Percentiles rank a stretch among this genome's conserved stretches.
Conservation (phyloP, 169 alveolate genomes). For the Plasmodium knowlesi region DNA sequence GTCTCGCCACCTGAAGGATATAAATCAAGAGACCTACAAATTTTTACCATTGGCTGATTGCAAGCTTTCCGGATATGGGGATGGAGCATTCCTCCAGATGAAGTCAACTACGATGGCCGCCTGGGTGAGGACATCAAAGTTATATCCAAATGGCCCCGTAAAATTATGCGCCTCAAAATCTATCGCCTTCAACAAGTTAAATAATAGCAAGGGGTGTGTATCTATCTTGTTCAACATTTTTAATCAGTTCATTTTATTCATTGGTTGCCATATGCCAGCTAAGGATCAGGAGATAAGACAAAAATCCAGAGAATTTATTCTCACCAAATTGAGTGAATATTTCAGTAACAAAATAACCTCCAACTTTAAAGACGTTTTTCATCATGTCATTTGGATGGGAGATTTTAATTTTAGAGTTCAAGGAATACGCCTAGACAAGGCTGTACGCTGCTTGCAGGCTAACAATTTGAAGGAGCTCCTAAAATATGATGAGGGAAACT, state of each 20-base stretch:
- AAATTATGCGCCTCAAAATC: conserved; percentile 78
- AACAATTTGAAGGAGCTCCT: conserved; percentile 60
- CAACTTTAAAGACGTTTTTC: conserved; percentile 85
- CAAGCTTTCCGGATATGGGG: conserved; percentile 88
- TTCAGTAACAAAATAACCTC: conserved; percentile 80
- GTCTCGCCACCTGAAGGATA: conserved; percentile 78
- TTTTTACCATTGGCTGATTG: conserved; percentile 82
- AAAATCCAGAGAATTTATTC: conserved; percentile 80
- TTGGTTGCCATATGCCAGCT: conserved; percentile 91
- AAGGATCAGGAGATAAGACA: conserved; percentile 79
- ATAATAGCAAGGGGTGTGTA: conserved; percentile 89
- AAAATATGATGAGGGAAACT: conserved; percentile 54
- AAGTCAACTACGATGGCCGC: conserved; percentile 86
- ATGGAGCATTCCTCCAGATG: conserved; percentile 88
- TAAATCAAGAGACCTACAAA: conserved; percentile 76
- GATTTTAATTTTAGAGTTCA: conserved; percentile 87
- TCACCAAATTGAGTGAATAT: conserved; percentile 76
- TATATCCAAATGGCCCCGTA: conserved; percentile 77
- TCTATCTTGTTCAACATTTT: conserved; percentile 79
- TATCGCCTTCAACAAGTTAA: conserved; percentile 78
- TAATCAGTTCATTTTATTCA: conserved; percentile 82
- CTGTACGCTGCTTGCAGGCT: conserved; percentile 54
- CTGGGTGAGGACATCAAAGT: conserved; percentile 76
- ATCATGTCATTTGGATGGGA: conserved; percentile 91
- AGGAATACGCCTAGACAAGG: conserved; percentile 70